phyloP scores from a whole-genome alignment of 2,329 filamentous ascomycete genomes.

The Exophiala bonariae region DNA sequence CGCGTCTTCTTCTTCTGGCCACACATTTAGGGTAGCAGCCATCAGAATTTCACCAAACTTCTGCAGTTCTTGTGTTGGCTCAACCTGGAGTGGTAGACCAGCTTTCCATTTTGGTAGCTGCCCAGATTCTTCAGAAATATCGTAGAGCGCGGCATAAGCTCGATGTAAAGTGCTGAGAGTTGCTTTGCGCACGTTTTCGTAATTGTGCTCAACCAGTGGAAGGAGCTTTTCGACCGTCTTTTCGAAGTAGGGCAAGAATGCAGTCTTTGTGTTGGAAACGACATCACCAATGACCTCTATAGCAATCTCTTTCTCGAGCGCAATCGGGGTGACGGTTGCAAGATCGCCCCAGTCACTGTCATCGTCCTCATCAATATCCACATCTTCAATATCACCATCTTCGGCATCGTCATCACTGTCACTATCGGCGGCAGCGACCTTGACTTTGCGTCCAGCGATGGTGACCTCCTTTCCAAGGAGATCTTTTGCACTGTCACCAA shows the following conservation, averaged over 20 bases:
- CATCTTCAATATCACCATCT: conserved; percentile 56
- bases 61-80: conserved; percentile 75
- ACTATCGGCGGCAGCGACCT: conserved; percentile 67
- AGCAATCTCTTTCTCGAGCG: conserved; percentile 95
- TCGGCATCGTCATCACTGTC: conserved; percentile 55
- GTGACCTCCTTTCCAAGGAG: conserved; percentile 75
- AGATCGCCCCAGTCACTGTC: conserved; percentile 84
- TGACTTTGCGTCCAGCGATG: conserved; percentile 81
- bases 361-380: conserved; percentile 68
- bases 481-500: conserved; percentile 72
- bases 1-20: conserved; percentile 90
- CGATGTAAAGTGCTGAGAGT: conserved; percentile 91
- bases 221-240: conserved; percentile 80
- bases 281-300: conserved; percentile 93
- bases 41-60: conserved; percentile 85
- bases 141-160: conserved; percentile 86
- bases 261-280: conserved; percentile 78
- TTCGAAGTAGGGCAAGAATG: conserved; percentile 82
- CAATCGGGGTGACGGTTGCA: conserved; percentile 80
- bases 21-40: conserved; percentile 78
- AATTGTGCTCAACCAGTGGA: conserved; percentile 80
- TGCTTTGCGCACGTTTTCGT: conserved; percentile 91
- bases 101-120: conserved; percentile 81
- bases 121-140: conserved; percentile 77
- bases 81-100: conserved; percentile 77